phyloP scores from a whole-genome alignment of 371 early-diverging fungal species.

The Apophysomyces ossiformis region DNA sequence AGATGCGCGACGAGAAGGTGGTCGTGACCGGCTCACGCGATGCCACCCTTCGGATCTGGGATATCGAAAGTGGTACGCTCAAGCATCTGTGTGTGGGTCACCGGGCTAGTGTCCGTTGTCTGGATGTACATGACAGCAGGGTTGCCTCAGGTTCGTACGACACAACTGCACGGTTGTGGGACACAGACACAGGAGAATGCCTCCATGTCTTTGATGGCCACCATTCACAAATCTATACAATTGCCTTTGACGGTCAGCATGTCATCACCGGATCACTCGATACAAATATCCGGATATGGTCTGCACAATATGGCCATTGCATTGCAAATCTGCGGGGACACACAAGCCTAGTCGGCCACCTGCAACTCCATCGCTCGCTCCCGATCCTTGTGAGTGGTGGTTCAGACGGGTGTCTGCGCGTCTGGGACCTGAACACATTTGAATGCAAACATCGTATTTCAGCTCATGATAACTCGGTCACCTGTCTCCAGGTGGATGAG shows the following conservation, averaged over 20 bases:
- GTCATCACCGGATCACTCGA: conserved; percentile 79
- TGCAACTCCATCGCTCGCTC: conserved; percentile 43
- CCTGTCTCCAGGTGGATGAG: conserved; percentile 81
- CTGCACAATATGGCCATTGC: conserved; percentile 55
- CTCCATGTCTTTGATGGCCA: conserved; percentile 69
- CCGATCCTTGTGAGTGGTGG: conserved; percentile 78
- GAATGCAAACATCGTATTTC: conserved; percentile 69
- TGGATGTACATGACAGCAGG: conserved; percentile 75
- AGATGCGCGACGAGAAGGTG: conserved; percentile 58
- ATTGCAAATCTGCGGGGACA: conserved; percentile 73
- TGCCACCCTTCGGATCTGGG: conserved; percentile 81
- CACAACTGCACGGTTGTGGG: conserved; percentile 85
- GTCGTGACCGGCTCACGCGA: conserved; percentile 92
- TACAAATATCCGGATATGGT: conserved; percentile 74
- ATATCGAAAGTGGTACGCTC: conserved; percentile 67
- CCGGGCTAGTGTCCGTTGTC: conserved; percentile 79
- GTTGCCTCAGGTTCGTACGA: conserved; percentile 92
- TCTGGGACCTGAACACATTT: conserved; percentile 78
- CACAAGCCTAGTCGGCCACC: conserved; percentile 82
- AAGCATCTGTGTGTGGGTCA: conserved; percentile 71
- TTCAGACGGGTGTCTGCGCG: conserved; percentile 82
- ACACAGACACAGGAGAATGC: conserved; percentile 70
- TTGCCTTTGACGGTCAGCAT: conserved; percentile 65
- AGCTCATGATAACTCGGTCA: conserved; percentile 83
- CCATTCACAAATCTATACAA: conserved; percentile 66